Percentiles rank a stretch among this genome's conserved stretches.
phyloP scores from a whole-genome alignment of 345 rosid genomes.

The Citrus trifoliata region DNA sequence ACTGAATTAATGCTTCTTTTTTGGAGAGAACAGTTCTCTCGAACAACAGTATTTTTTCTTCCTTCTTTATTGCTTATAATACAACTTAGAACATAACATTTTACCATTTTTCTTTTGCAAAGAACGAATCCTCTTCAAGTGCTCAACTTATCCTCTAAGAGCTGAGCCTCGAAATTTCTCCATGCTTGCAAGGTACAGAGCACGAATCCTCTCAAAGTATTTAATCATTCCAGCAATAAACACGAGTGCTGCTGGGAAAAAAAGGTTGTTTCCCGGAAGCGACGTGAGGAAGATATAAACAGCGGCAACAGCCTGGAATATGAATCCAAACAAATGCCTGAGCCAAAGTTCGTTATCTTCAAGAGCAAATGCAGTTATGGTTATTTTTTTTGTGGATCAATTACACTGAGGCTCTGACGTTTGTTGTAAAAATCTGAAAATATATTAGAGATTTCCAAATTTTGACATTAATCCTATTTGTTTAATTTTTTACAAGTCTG shows the following conservation, averaged over 20 bases:
- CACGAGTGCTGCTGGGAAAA: conserved; percentile 30
- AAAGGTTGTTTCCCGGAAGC: conserved; percentile 26
- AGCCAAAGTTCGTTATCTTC: conserved; percentile 67
- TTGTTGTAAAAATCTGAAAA: too few relatives aligned
- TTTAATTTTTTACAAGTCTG: too few relatives aligned
- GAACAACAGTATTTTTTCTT: too few relatives aligned
- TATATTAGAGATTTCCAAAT: too few relatives aligned
- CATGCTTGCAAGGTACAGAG: conserved; percentile 55
- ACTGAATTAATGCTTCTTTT: too few relatives aligned
- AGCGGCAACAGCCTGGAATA: conserved; percentile 41
- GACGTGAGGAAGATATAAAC: conserved; percentile 45
- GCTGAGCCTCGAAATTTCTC: conserved; percentile 56
- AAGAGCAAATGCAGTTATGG: conserved; percentile 40
- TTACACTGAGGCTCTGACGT: too few relatives aligned
- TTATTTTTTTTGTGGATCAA: too few relatives aligned
- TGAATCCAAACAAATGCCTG: conserved; percentile 45
- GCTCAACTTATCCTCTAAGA: conserved; percentile 23
- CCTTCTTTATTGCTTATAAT: too few relatives aligned
- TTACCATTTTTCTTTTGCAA: neutral
- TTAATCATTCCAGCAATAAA: conserved; percentile 54
- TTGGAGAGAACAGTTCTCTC: too few relatives aligned
- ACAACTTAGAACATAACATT: too few relatives aligned
- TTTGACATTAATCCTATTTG: too few relatives aligned
- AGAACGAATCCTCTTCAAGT: too few relatives aligned
- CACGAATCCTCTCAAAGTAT: conserved; percentile 57